Base-by-base conservation (phyloP, 371 early-diverging fungal genomes). In the Coemansia sp. region DNA sequence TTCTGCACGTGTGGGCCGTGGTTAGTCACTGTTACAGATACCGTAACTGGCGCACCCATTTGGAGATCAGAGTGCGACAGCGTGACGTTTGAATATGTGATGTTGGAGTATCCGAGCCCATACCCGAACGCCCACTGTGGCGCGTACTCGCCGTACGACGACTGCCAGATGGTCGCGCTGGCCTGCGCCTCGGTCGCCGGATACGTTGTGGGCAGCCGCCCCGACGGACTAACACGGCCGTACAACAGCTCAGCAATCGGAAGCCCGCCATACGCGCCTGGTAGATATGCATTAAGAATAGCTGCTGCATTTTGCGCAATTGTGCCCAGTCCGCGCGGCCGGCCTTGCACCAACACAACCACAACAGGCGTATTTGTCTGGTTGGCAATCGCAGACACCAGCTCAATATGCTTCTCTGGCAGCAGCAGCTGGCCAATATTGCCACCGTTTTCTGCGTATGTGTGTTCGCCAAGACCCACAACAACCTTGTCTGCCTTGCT, bases 211-310 rank as follows among this genome's bases (percentile, higher is more conserved):
- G 85, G 84, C 27, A 84, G 51, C 14, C 79, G 76, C 18, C 86
- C 86, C 0, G 83, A 83, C 0, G 86, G 86, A 52, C 82, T 86
- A 18, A 63, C 66, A 26, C 66, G 65, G 16, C 86, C 86, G 67
- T 82, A 85, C 11, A 86, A 62, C 4, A 84, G 66, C 63, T 85
- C 84, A 7, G 81, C 86, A 69, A 86, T 78, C 18, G 80, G 77
- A 13, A 72, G 37, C 8, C 89, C 89, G 39, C 86, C 86, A 78
- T 86, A 86, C 1, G 86, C 83, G 7, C 88, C 89, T 10, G 89
- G 88, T n/a, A 88, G 71, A 31, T 86, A 86, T 0, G 85, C 80
- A 63, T 84, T 81, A 5, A 89, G 63, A 5, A 89, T 74, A 1
- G 84, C 87, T 31, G 79, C 67, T 5, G 83, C 86, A 0, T 71